Conservation (phyloP, 1,284 basidiomycete species). For the Puccinia triticina region DNA sequence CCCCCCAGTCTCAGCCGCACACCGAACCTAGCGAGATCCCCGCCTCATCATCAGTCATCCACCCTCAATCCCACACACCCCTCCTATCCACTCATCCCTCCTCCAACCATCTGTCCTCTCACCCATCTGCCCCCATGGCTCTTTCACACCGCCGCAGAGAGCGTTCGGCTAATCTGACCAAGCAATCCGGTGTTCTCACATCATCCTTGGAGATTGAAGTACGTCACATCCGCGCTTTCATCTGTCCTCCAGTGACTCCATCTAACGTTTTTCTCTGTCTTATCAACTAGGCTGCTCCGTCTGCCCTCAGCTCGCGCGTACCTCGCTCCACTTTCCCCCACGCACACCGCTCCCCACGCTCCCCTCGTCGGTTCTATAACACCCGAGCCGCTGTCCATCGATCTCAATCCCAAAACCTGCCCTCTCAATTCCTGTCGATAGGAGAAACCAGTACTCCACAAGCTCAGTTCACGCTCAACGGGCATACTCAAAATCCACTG, state of each 20-base stretch:
- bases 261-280: not conserved
- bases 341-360: constrained; percentile 44
- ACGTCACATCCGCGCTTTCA: not conserved
- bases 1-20: constrained; percentile 20
- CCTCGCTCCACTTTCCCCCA: constrained; percentile 50
- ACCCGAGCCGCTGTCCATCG: constrained; percentile 42
- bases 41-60: not conserved
- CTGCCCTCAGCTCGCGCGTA: constrained; percentile 20
- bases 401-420: constrained; percentile 8
- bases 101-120: constrained; percentile 10
- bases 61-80: constrained; percentile 14
- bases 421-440: not conserved
- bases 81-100: not conserved
- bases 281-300: constrained; percentile 23
- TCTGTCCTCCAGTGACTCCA: not conserved
- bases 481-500: not conserved
- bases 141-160: constrained; percentile 19
- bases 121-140: constrained; percentile 19
- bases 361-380: constrained; percentile 46
- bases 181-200: not conserved
- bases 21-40: not conserved
- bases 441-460: constrained; percentile 20
- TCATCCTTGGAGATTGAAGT: constrained; percentile 23
- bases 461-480: not conserved
- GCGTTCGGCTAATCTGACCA: constrained; percentile 20